Evolutionary conservation across 2,329 filamentous ascomycete species (phyloP).

Genomic region (Penicillium sclerotigenum): DNA sequence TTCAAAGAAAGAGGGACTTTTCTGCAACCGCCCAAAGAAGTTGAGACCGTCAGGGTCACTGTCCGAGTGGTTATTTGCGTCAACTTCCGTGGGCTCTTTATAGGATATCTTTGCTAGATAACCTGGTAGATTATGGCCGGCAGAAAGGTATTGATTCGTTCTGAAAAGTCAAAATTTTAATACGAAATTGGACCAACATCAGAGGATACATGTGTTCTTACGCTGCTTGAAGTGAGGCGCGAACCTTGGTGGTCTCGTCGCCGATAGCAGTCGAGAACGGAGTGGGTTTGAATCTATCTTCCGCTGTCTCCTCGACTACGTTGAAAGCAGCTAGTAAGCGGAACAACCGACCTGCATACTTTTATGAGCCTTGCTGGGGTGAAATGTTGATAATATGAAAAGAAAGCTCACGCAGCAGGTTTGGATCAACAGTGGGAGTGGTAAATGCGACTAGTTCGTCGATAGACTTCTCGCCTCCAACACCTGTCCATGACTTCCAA

Average conservation of each 20-base stretch:
- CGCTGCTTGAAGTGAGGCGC: constrained; percentile 31
- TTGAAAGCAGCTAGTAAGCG: constrained; percentile 32
- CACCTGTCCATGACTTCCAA: constrained; percentile 31
- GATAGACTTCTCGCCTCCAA: constrained; percentile 30
- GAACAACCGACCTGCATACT: constrained; percentile 26
- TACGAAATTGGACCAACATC: background rate
- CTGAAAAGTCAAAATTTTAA: constrained; percentile 9
- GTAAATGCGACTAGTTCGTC: constrained; percentile 29
- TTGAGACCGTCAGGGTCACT: constrained; percentile 23
- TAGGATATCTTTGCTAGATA: constrained; percentile 37
- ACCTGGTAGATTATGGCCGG: constrained; percentile 31
- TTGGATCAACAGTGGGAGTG: constrained; percentile 23
- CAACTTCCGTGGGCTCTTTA: constrained; percentile 30
- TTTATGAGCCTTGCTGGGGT: background rate
- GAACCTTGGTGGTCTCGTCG: constrained; percentile 30
- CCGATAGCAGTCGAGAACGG: constrained; percentile 33
- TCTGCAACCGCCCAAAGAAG: constrained; percentile 35
- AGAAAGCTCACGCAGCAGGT: constrained; percentile 27
- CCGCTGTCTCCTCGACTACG: constrained; percentile 31
- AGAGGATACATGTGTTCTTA: constrained; percentile 9
- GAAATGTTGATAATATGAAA: too few species aligned
- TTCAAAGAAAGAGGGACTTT: constrained; percentile 27
- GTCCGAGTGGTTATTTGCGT: constrained; percentile 24
- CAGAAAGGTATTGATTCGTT: constrained; percentile 30
- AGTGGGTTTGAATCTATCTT: constrained; percentile 32